phyloP scores from a whole-genome alignment of 371 early-diverging fungal genomes.

The Umbelopsis sp. region DNA sequence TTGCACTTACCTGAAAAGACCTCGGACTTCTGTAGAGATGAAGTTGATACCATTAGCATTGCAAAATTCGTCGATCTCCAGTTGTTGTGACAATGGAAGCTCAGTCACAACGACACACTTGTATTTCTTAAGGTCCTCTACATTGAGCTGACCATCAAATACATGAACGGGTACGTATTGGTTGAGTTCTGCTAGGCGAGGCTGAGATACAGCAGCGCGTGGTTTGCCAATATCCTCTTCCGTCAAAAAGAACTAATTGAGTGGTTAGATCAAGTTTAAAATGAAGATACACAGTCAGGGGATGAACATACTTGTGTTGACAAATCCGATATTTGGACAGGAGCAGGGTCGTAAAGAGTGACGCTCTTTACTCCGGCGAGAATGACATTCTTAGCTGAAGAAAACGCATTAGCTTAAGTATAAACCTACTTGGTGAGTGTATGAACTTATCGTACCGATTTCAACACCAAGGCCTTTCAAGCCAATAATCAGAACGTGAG shows the following conservation, averaged over 20 bases:
- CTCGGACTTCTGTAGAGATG: slow-evolving; percentile 91
- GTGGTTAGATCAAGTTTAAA: not conserved
- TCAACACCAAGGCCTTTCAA: slow-evolving; percentile 98
- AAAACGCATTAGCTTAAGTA: slow-evolving; percentile 2
- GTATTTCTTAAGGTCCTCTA: slow-evolving; percentile 72
- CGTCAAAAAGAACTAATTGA: slow-evolving; percentile 90
- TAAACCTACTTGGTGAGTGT: not conserved
- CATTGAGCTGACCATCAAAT: slow-evolving; percentile 76
- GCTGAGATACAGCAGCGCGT: slow-evolving; percentile 79
- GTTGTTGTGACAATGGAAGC: slow-evolving; percentile 72
- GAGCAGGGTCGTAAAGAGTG: slow-evolving; percentile 87
- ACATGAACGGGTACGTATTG: slow-evolving; percentile 95
- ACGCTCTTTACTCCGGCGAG: slow-evolving; percentile 99
- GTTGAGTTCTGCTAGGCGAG: slow-evolving; percentile 95
- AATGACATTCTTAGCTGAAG: slow-evolving; percentile 97
- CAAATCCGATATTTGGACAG: slow-evolving; percentile 82
- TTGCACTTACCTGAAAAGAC: slow-evolving; percentile 88
- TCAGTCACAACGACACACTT: slow-evolving; percentile 93
- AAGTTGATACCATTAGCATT: slow-evolving; percentile 89
- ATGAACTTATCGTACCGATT: slow-evolving; percentile 70
- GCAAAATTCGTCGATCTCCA: slow-evolving; percentile 90
- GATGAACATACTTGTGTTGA: slow-evolving; percentile 81
- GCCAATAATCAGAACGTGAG: slow-evolving; percentile 97
- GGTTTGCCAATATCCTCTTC: slow-evolving; percentile 92
- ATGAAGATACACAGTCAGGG: not conserved